A percentile compares a stretch with the other conserved stretches of the same genome.
Evolutionary conservation across 768 basidiomycete species (phyloP).

Genomic region (Tremella mesenterica): DNA sequence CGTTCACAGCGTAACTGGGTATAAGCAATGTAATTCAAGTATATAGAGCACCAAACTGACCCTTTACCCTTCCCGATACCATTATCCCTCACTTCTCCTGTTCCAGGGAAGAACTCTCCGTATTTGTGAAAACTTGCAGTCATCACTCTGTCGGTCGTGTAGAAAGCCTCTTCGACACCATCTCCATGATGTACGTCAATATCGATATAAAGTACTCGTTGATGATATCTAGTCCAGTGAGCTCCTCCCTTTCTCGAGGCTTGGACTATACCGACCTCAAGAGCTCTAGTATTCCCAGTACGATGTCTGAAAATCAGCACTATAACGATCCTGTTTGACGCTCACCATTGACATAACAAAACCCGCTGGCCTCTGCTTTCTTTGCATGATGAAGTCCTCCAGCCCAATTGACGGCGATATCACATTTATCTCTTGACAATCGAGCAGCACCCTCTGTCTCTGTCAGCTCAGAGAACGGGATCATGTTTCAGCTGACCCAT

Average conservation of each 20-base stretch:
- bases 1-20: conserved; percentile 77
- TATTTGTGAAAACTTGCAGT: conserved; percentile 98
- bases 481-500: conserved; percentile 62
- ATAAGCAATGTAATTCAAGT: conserved; percentile 4
- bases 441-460: conserved; percentile 86
- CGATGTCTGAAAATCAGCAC: conserved; percentile 64
- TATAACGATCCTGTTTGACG: not conserved
- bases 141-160: conserved; percentile 98
- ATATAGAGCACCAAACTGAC: conserved; percentile 13
- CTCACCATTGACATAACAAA: conserved; percentile 95
- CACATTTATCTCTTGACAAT: conserved; percentile 90
- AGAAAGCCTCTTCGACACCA: conserved; percentile 98
- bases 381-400: conserved; percentile 98
- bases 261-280: conserved; percentile 54
- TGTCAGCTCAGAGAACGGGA: not conserved
- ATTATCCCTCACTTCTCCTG: conserved; percentile 89
- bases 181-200: conserved; percentile 99
- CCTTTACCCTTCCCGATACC: conserved; percentile 86
- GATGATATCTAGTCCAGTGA: conserved; percentile 63
- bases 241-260: not conserved
- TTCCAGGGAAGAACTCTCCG: conserved; percentile 97
- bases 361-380: conserved; percentile 97
- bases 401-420: conserved; percentile 99
- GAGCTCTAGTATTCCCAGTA: conserved; percentile 89
- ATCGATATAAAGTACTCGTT: conserved; percentile 91